These are phyloP conservation scores for Chamaecyparis obtusa DNA, from an alignment of 75 land plant genomes.

Conservation along the genomic window DNA sequence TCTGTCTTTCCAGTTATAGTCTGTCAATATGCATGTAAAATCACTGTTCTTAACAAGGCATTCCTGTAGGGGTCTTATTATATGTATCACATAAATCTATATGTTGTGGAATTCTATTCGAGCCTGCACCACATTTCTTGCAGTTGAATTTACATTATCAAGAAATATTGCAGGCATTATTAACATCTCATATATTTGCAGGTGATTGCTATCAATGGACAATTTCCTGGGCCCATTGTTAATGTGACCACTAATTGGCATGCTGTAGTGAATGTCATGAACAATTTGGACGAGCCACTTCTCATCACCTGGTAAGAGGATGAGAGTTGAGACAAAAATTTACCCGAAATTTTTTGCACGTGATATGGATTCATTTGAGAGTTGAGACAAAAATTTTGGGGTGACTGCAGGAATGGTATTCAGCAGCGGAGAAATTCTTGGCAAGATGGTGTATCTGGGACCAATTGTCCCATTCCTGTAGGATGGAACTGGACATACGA, in stretches of 20 bases:
- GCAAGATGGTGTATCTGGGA: constrained; percentile 94
- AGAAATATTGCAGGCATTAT: neutral
- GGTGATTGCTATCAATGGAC: constrained; percentile 87
- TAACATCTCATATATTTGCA: constrained; percentile 20
- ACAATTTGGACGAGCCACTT: constrained; percentile 74
- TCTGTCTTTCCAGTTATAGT: neutral
- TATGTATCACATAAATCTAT: neutral
- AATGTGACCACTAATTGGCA: constrained; percentile 84
- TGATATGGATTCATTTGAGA: neutral
- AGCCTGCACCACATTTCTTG: neutral
- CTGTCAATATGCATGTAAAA: neutral
- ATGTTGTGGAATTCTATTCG: neutral
- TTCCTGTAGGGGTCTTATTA: neutral
- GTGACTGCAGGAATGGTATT: constrained; percentile 58
- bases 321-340: too few relatives aligned
- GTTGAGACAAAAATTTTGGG: neutral
- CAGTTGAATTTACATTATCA: neutral
- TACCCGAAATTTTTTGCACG: neutral
- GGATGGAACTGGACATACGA: constrained; percentile 89
- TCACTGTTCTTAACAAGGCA: neutral
- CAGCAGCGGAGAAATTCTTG: constrained; percentile 70
- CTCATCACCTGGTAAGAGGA: constrained; percentile 73
- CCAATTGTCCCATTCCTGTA: constrained; percentile 81
- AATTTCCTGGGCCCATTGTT: constrained; percentile 82
- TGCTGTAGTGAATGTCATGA: constrained; percentile 70